Conservation (phyloP, 2,329 filamentous ascomycete genomes). For the Colletotrichum caudatum region DNA sequence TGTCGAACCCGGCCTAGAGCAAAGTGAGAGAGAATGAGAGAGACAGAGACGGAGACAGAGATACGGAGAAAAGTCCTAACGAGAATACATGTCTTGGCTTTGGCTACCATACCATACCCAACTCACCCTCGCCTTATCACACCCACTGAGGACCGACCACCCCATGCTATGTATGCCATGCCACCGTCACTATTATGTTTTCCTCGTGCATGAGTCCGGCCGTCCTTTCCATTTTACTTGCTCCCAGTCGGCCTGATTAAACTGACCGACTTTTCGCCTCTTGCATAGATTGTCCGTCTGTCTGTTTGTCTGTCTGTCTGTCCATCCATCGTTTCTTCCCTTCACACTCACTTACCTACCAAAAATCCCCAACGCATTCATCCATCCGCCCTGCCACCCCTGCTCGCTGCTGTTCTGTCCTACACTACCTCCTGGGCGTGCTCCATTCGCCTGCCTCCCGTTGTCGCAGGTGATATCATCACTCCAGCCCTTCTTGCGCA, state of each 20-base stretch:
- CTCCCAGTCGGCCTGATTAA: background rate
- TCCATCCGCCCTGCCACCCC: background rate
- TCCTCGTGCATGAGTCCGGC: constrained; percentile 26
- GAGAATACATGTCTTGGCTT: background rate
- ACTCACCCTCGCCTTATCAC: constrained; percentile 4
- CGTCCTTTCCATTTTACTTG: constrained; percentile 5
- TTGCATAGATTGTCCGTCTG: background rate
- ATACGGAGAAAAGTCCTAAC: background rate
- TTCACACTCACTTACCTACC: background rate
- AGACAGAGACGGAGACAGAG: background rate
- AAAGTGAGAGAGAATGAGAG: background rate
- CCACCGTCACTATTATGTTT: constrained; percentile 35
- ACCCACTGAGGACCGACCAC: constrained; percentile 23
- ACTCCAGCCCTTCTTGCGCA: constrained; percentile 1
- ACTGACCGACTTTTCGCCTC: constrained; percentile 38
- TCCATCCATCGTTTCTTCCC: background rate
- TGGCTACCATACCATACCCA: background rate
- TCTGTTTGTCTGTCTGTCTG: too few relatives aligned
- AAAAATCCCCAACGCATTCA: background rate
- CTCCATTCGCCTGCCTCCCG: background rate
- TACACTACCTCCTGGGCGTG: background rate
- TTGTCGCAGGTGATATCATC: constrained; percentile 36
- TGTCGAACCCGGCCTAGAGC: background rate
- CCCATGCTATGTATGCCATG: constrained; percentile 15
- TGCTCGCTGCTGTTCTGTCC: background rate